Evolutionary conservation across 257 asterid genomes (phyloP).

Genomic region (Parsonsia alboflavescens): DNA sequence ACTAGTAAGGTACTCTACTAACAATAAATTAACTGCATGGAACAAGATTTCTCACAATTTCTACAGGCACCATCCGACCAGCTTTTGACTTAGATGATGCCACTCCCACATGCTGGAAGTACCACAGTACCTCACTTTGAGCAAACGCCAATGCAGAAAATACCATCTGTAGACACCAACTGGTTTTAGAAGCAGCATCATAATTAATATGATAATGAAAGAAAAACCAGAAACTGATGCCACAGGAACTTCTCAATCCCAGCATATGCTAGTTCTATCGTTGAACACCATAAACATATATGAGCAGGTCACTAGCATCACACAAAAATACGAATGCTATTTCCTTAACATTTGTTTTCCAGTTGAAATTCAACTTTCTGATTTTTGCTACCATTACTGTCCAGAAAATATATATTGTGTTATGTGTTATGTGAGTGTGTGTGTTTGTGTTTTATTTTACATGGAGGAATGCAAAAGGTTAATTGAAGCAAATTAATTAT

Average conservation of each 20-base stretch:
- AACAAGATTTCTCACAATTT: slow-evolving; percentile 60
- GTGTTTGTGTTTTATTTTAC: background rate
- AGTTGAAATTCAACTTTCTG: too few species aligned
- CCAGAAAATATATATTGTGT: too few species aligned
- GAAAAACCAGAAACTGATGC: background rate
- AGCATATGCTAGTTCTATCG: slow-evolving; percentile 1
- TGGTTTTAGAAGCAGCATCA: slow-evolving; percentile 5
- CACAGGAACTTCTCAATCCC: background rate
- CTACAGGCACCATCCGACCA: slow-evolving; percentile 69
- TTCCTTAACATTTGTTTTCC: background rate
- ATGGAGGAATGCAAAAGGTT: background rate
- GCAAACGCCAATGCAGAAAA: slow-evolving; percentile 96
- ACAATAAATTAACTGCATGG: slow-evolving; percentile 5
- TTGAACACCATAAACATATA: background rate
- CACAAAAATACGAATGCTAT: background rate
- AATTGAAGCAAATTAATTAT: background rate
- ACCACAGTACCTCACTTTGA: slow-evolving; percentile 96
- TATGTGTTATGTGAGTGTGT: too few species aligned
- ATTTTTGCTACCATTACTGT: background rate
- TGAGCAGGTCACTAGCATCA: background rate
- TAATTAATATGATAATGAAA: background rate
- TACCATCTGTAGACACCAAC: slow-evolving; percentile 78
- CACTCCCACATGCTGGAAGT: slow-evolving; percentile 90
- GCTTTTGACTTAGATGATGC: slow-evolving; percentile 74
- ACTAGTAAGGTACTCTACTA: background rate